Conservation (phyloP, 441 rosid genomes). For the Arabidopsis lyrata region DNA sequence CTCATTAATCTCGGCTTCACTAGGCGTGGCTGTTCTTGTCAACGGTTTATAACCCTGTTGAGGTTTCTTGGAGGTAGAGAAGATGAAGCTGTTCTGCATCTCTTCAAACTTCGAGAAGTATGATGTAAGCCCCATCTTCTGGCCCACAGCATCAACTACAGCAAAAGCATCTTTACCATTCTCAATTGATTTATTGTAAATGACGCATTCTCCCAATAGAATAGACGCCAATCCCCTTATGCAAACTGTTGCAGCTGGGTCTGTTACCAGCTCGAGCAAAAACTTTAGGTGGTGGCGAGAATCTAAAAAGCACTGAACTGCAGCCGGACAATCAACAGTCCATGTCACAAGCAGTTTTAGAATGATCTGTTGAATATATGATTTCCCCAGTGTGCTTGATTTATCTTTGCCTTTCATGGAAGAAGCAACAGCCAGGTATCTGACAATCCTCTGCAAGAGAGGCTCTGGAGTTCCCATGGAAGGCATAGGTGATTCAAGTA, state of each 20-base stretch:
- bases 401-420: slow-evolving; percentile 82
- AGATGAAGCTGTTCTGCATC: slow-evolving; percentile 79
- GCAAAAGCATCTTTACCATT: slow-evolving; percentile 81
- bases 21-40: slow-evolving; percentile 85
- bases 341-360: slow-evolving; percentile 91
- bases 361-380: slow-evolving; percentile 75
- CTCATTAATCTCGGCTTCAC: slow-evolving; percentile 84
- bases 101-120: slow-evolving; percentile 87
- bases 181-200: slow-evolving; percentile 77
- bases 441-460: slow-evolving; percentile 87
- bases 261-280: slow-evolving; percentile 81
- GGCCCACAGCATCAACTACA: slow-evolving; percentile 84
- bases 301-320: slow-evolving; percentile 90
- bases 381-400: slow-evolving; percentile 51
- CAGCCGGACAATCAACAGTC: slow-evolving; percentile 83
- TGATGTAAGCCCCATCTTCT: slow-evolving; percentile 87
- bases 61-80: slow-evolving; percentile 65
- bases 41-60: slow-evolving; percentile 60
- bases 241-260: slow-evolving; percentile 70
- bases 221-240: slow-evolving; percentile 83
- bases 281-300: slow-evolving; percentile 86
- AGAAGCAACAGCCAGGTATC: slow-evolving; percentile 88
- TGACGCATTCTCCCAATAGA: slow-evolving; percentile 85
- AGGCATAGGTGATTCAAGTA: slow-evolving; percentile 75
- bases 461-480: slow-evolving; percentile 91